Evolutionary conservation across 164 flowering plant genomes (phyloP).

Genomic region (Vitis rupestris): DNA sequence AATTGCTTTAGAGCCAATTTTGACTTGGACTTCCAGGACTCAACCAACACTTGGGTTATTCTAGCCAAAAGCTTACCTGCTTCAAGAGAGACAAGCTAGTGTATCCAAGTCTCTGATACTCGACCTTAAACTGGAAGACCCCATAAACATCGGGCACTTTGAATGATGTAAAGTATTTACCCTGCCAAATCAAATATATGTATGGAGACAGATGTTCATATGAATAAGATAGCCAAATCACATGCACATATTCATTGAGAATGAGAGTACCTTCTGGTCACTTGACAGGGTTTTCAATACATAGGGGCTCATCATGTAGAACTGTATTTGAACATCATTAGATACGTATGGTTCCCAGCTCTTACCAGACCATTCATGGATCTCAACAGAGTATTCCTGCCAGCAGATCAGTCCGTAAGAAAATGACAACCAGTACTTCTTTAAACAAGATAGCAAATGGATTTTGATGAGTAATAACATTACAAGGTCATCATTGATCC

Average conservation of each 20-base stretch:
- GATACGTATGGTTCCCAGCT: slow-evolving; percentile 94
- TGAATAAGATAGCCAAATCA: neutral
- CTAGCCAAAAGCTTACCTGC: slow-evolving; percentile 54
- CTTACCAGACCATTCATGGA: slow-evolving; percentile 92
- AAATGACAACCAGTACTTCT: neutral
- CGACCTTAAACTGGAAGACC: slow-evolving; percentile 97
- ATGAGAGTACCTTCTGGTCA: slow-evolving; percentile 58
- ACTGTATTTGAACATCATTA: slow-evolving; percentile 93
- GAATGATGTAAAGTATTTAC: slow-evolving; percentile 65
- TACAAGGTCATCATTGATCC: slow-evolving; percentile 95
- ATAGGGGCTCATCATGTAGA: slow-evolving; percentile 99
- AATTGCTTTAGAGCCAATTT: no score
- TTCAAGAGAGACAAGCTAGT: slow-evolving; percentile 78
- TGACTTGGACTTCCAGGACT: no score
- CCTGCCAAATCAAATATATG: slow-evolving; percentile 48
- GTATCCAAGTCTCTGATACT: slow-evolving; percentile 91
- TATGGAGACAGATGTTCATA: neutral
- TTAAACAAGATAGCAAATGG: neutral
- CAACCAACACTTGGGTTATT: no score
- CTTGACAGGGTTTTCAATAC: slow-evolving; percentile 83
- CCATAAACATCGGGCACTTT: slow-evolving; percentile 99
- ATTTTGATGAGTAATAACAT: slow-evolving; percentile 2
- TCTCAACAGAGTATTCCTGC: slow-evolving; percentile 89
- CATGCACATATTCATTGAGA: neutral
- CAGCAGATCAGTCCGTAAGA: slow-evolving; percentile 18